A percentile compares a stretch with the other conserved stretches of the same genome.
Conservation (phyloP, 2,329 filamentous ascomycete genomes). For the Myriosclerotinia scirpicola region DNA sequence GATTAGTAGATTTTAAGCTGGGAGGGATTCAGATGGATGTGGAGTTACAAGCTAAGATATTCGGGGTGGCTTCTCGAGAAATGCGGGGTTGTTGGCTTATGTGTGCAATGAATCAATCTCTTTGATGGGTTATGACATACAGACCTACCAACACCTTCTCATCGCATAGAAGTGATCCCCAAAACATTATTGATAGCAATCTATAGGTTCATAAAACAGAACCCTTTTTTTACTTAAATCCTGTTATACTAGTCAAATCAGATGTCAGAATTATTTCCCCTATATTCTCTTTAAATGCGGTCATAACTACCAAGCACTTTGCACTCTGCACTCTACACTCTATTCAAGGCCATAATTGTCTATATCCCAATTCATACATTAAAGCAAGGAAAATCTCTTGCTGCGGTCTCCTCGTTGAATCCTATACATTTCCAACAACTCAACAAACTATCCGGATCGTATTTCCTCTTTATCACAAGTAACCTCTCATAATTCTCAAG, state of each 20-base stretch:
- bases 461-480: conserved; percentile 30
- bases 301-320: too few relatives aligned
- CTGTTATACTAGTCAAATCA: too few relatives aligned
- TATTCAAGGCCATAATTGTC: background rate
- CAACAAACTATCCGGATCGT: conserved; percentile 31
- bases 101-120: background rate
- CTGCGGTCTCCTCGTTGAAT: conserved; percentile 24
- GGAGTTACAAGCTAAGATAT: background rate
- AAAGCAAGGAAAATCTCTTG: conserved; percentile 25
- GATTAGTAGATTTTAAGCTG: too few relatives aligned
- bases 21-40: background rate
- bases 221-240: too few relatives aligned
- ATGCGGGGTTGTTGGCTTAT: background rate
- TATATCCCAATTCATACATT: background rate
- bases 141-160: too few relatives aligned
- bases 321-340: background rate
- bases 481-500: conserved; percentile 27
- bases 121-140: background rate
- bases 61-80: background rate
- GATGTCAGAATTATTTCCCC: too few relatives aligned
- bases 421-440: conserved; percentile 31
- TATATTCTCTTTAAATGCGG: too few relatives aligned
- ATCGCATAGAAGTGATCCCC: too few relatives aligned
- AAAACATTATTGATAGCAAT: too few relatives aligned
- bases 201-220: too few relatives aligned